Conservation (phyloP, 257 asterid genomes). For the Solanum chilense region DNA sequence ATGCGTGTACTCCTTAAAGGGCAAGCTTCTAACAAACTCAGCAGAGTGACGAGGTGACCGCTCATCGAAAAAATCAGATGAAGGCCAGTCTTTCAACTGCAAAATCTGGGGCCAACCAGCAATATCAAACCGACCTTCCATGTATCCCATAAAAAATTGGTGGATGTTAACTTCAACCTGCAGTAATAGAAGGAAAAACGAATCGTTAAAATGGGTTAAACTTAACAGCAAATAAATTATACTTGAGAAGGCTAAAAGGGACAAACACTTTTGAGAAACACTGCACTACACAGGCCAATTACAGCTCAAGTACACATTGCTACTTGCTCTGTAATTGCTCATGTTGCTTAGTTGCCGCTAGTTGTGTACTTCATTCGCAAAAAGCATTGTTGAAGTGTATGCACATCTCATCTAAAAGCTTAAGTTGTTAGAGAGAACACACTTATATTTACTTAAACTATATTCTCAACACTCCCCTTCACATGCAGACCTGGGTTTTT, state of each 20-base stretch:
- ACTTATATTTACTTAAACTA: too few species aligned
- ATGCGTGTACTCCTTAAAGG: slow-evolving; percentile 72
- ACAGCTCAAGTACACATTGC: background rate
- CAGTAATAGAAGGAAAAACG: background rate
- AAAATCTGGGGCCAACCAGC: slow-evolving; percentile 53
- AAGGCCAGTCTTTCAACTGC: slow-evolving; percentile 83
- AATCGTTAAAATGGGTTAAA: background rate
- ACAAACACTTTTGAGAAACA: background rate
- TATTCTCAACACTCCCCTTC: background rate
- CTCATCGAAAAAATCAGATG: slow-evolving; percentile 21
- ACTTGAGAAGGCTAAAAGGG: background rate
- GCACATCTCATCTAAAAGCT: too few species aligned
- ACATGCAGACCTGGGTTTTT: too few species aligned
- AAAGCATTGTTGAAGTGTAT: background rate
- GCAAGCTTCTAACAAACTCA: slow-evolving; percentile 65
- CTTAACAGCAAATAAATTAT: background rate
- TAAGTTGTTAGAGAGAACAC: background rate
- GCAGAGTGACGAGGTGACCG: slow-evolving; percentile 53
- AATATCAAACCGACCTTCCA: slow-evolving; percentile 14
- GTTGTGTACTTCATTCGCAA: background rate
- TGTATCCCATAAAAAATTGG: slow-evolving; percentile 54
- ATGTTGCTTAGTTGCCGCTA: background rate
- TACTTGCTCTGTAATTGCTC: background rate
- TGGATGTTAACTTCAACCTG: slow-evolving; percentile 36
- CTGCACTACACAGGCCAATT: background rate